phyloP scores from a whole-genome alignment of 805 yeast species.

The Nakazawaea anatomiae region DNA sequence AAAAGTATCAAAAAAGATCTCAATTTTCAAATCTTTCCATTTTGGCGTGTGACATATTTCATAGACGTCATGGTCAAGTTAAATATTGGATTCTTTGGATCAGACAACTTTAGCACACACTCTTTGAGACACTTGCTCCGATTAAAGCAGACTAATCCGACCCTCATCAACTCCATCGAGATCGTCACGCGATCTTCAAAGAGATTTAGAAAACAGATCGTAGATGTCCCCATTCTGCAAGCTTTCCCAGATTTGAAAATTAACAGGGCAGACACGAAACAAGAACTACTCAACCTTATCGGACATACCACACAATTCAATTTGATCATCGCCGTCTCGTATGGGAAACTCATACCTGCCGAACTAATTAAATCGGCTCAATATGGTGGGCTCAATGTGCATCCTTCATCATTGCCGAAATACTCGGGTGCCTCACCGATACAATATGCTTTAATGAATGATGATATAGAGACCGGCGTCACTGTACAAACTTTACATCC shows the following conservation, averaged over 20 bases:
- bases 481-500: conserved; percentile 90
- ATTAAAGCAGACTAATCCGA: conserved; percentile 10
- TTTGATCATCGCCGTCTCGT: conserved; percentile 86
- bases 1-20: neutral
- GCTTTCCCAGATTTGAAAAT: conserved; percentile 29
- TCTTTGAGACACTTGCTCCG: conserved; percentile 38
- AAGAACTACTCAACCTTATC: conserved; percentile 28
- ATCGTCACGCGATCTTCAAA: conserved; percentile 63
- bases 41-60: neutral
- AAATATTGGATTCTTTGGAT: conserved; percentile 66
- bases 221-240: conserved; percentile 49
- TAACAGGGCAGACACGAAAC: conserved; percentile 44
- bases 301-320: conserved; percentile 32
- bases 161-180: conserved; percentile 32
- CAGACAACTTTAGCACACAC: conserved; percentile 62
- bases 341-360: conserved; percentile 74
- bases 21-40: too few relatives aligned
- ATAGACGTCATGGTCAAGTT: conserved; percentile 8
- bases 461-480: conserved; percentile 67
- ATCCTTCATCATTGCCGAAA: conserved; percentile 82
- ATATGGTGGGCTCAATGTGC: conserved; percentile 81
- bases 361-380: conserved; percentile 39
- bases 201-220: conserved; percentile 27
- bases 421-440: conserved; percentile 89
- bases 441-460: conserved; percentile 68